Evolutionary conservation across 768 basidiomycete genomes (phyloP).

Genomic region (Mycena haematopus): DNA sequence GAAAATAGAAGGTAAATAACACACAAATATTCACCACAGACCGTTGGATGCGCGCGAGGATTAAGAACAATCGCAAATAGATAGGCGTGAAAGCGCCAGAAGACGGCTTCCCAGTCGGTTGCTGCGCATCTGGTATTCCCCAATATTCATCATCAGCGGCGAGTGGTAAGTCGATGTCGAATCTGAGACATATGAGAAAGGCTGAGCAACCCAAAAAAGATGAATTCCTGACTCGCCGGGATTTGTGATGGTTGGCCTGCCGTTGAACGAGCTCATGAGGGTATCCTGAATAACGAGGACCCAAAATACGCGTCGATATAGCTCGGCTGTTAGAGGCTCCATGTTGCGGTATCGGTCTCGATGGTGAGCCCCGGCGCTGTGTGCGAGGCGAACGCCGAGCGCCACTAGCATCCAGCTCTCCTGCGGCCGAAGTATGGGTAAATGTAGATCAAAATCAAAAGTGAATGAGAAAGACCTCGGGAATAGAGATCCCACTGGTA

Average conservation of each 20-base stretch:
- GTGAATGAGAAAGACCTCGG: neutral
- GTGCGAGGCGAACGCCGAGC: constrained; percentile 13
- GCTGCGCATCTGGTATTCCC: constrained; percentile 50
- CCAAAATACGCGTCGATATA: constrained; percentile 17
- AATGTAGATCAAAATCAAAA: too few species aligned
- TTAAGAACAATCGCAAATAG: constrained; percentile 5
- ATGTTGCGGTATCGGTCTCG: neutral
- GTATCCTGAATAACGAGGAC: neutral
- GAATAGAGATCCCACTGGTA: neutral
- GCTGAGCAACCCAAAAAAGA: neutral
- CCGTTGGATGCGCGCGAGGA: constrained; percentile 18
- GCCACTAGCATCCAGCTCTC: constrained; percentile 1
- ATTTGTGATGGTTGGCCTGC: constrained; percentile 1
- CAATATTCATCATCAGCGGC: constrained; percentile 48
- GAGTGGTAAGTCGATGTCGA: constrained; percentile 15
- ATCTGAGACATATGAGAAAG: neutral
- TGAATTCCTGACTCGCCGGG: constrained; percentile 6
- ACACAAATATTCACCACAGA: constrained; percentile 3
- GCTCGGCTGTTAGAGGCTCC: constrained; percentile 10
- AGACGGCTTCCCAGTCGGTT: constrained; percentile 48
- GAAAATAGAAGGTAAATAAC: neutral
- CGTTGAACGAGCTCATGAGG: constrained; percentile 9
- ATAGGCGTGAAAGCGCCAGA: constrained; percentile 31
- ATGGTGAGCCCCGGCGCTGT: constrained; percentile 19
- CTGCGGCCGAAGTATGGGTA: neutral